Evolutionary conservation across 148 eudicot genomes (phyloP), one percentile per base, ranked within the genome.

Genomic region (Vaccinium macrocarpon): DNA sequence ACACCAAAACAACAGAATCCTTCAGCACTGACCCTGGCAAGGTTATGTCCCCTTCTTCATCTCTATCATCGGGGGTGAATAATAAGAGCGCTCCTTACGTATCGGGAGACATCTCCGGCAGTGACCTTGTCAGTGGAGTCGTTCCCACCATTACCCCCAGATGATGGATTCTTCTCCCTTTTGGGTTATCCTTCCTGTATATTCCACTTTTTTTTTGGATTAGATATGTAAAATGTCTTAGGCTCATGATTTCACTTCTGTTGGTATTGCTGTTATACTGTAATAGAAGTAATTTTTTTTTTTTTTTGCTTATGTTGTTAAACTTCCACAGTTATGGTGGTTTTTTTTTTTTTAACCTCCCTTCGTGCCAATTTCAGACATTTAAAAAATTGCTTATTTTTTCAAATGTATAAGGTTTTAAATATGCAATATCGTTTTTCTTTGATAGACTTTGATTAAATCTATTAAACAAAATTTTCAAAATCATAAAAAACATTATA

Each of bases 41-140:
- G 61, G 46, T 49, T 29, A 70, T 62, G 29, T 78, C 84, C 16
- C 52, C 57, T 68, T 27, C 73, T 8, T 52, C 91, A 8, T 83
- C 90, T 71, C 83, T 91, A 16, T 87, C 91, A 2, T 68, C 87
- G 18, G 32, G 82, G 0, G 38, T 82, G 75, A 87, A 78, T 48
- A 64, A 84, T 80, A 86, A 42, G 53, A 57, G 88, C 81, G 84
- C 85, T 79, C 86, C 85, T 79, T 90, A 62, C 81, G 29, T 78
- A 38, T 90, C 91, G 7, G 81, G 84, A 14, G 93, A 90, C 55
- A 68, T 91, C 23, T 91, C 92, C 11, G 92, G 93, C 64, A 90
- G 92, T 82, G 90, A 91, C 84, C 93, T 91, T 62, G 87, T 91
- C 23, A 91, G 93, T 77, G 93, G 93, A 64, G 89, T 79, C 38